Conservation (phyloP, 1,284 basidiomycete genomes). For the Sanghuangporus baumii region DNA sequence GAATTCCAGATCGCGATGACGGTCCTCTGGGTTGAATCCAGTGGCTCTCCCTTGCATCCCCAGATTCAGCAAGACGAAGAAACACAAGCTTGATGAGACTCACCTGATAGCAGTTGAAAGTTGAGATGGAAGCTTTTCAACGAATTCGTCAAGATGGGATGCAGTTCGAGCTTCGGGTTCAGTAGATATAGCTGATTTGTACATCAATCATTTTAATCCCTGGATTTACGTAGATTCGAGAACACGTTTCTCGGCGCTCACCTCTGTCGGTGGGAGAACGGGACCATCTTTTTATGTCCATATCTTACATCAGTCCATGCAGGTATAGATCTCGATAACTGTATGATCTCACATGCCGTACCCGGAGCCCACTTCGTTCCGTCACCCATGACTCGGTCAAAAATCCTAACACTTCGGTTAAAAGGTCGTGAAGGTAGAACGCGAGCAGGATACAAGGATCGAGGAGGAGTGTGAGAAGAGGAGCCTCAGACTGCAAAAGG, state of each 20-base stretch:
- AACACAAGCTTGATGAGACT: conserved; percentile 16
- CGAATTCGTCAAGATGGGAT: conserved; percentile 60
- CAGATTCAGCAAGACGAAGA: conserved; percentile 2
- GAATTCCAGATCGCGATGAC: conserved; percentile 59
- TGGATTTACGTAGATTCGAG: background rate
- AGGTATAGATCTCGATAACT: background rate
- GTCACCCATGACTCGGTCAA: conserved; percentile 5
- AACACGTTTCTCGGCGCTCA: background rate
- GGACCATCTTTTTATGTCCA: conserved; percentile 54
- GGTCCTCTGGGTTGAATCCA: conserved; percentile 52
- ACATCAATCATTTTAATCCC: conserved; percentile 13
- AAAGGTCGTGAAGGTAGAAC: background rate
- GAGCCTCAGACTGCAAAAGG: background rate
- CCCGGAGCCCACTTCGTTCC: conserved; percentile 22
- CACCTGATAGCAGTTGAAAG: conserved; percentile 65
- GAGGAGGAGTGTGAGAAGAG: background rate
- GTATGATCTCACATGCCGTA: conserved; percentile 18
- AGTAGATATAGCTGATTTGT: conserved; percentile 57
- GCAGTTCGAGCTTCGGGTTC: conserved; percentile 55
- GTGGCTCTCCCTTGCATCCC: conserved; percentile 43
- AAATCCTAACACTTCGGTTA: background rate
- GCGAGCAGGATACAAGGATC: background rate
- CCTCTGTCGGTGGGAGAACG: conserved; percentile 59
- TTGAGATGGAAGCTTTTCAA: conserved; percentile 53
- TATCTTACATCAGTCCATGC: background rate